A percentile compares a stretch with the other conserved stretches of the same genome.
These are phyloP conservation scores for Lipomyces yamadae DNA, from an alignment of 805 yeast species.

Conservation along the genomic window DNA sequence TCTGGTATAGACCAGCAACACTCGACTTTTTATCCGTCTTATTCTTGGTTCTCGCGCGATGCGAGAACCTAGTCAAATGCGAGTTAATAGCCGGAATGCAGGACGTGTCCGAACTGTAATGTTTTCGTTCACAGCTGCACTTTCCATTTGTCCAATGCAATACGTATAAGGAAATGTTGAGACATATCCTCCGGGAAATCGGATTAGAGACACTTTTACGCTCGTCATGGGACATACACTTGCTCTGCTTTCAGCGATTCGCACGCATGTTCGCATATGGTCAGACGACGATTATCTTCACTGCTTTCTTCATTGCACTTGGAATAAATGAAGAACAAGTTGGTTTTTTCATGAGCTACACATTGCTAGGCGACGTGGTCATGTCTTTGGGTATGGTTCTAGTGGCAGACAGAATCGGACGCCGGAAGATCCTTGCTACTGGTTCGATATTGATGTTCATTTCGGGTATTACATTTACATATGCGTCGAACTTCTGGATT, in stretches of 20 bases:
- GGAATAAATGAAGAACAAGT: constrained; percentile 51
- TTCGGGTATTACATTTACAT: constrained; percentile 51
- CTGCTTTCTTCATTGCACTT: constrained; percentile 51
- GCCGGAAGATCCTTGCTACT: constrained; percentile 49
- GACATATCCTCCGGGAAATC: constrained; percentile 12
- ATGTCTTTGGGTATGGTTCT: constrained; percentile 53
- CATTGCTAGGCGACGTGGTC: constrained; percentile 57
- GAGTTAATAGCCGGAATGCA: no score
- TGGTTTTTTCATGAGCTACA: constrained; percentile 57
- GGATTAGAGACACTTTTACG: constrained; percentile 23
- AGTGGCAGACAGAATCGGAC: constrained; percentile 55
- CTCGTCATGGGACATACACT: constrained; percentile 25
- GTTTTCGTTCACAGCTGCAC: no score
- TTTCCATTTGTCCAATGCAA: no score
- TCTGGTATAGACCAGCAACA: no score
- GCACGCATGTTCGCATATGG: constrained; percentile 48
- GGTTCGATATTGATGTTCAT: constrained; percentile 51
- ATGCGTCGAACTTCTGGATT: constrained; percentile 45
- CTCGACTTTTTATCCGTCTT: no score
- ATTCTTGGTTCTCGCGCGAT: no score
- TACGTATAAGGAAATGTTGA: no score
- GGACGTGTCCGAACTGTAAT: no score
- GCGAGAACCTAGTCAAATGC: no score
- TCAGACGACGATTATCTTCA: constrained; percentile 47
- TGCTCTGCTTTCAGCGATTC: constrained; percentile 43